A percentile compares a stretch with the other conserved stretches of the same genome.
Evolutionary conservation across 345 rosid species (phyloP).

Genomic region (Sonneratia alba): DNA sequence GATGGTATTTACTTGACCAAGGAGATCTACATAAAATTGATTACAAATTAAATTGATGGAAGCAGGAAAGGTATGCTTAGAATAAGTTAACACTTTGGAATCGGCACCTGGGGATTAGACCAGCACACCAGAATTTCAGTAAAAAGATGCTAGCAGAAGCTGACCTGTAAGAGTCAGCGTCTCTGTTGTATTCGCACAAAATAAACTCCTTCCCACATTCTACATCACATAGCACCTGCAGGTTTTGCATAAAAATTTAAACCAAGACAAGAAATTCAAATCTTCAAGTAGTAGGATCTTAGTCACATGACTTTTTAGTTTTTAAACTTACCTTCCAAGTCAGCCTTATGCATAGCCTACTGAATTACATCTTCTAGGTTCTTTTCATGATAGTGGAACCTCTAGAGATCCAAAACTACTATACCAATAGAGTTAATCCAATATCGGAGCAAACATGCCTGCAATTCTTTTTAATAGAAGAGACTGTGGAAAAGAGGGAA

Average conservation of each 20-base stretch:
- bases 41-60: neutral
- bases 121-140: neutral
- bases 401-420: neutral
- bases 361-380: neutral
- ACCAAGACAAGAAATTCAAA: neutral
- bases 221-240: slow-evolving; percentile 58
- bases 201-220: slow-evolving; percentile 76
- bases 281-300: neutral
- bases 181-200: slow-evolving; percentile 94
- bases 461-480: neutral
- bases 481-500: neutral
- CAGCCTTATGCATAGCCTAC: neutral
- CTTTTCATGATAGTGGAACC: neutral
- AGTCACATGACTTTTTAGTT: neutral
- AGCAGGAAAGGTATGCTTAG: neutral
- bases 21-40: slow-evolving; percentile 53
- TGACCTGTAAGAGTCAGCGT: slow-evolving; percentile 91
- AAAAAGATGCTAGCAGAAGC: neutral
- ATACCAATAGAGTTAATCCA: neutral
- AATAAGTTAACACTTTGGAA: too few relatives aligned
- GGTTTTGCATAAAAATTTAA: neutral
- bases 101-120: too few relatives aligned
- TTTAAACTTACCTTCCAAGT: neutral
- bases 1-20: slow-evolving; percentile 86
- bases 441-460: neutral